Percentiles rank a stretch among this genome's conserved stretches.
Evolutionary conservation across 768 basidiomycete species (phyloP).

Genomic region (Lanmaoa rubissima): DNA sequence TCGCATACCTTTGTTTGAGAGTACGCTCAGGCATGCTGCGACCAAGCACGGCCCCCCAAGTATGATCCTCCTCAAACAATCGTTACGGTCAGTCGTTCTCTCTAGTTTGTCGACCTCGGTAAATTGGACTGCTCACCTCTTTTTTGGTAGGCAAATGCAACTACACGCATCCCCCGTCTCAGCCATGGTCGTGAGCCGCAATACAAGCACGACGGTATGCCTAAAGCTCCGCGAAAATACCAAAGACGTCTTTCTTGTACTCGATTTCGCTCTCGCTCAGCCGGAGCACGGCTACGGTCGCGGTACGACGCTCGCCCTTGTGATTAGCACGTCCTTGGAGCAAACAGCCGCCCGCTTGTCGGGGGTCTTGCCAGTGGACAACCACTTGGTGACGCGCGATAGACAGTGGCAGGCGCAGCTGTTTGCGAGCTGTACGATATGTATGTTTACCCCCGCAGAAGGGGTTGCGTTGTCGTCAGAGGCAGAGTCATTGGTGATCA

Average conservation of each 20-base stretch:
- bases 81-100: slow-evolving; percentile 19
- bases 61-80: slow-evolving; percentile 34
- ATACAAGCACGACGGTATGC: slow-evolving; percentile 57
- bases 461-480: slow-evolving; percentile 10
- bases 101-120: too few species aligned
- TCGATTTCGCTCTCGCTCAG: slow-evolving; percentile 56
- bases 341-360: slow-evolving; percentile 44
- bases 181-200: slow-evolving; percentile 55
- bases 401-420: slow-evolving; percentile 65
- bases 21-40: slow-evolving; percentile 32
- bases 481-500: slow-evolving; percentile 35
- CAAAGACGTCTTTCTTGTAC: slow-evolving; percentile 49
- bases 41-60: slow-evolving; percentile 39
- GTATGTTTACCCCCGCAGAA: slow-evolving; percentile 45
- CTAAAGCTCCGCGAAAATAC: slow-evolving; percentile 32
- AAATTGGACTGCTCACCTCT: background rate
- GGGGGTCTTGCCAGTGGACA: slow-evolving; percentile 47
- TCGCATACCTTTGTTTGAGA: slow-evolving; percentile 46
- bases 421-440: slow-evolving; percentile 55
- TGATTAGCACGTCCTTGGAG: slow-evolving; percentile 47
- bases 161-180: slow-evolving; percentile 15
- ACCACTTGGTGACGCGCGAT: slow-evolving; percentile 39
- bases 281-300: slow-evolving; percentile 35
- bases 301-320: slow-evolving; percentile 46
- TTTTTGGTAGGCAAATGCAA: slow-evolving; percentile 26